Percentiles rank a stretch among this genome's conserved stretches.
Evolutionary conservation across 2,329 filamentous ascomycete genomes (phyloP).

Genomic region (Chaetomium strumarium): DNA sequence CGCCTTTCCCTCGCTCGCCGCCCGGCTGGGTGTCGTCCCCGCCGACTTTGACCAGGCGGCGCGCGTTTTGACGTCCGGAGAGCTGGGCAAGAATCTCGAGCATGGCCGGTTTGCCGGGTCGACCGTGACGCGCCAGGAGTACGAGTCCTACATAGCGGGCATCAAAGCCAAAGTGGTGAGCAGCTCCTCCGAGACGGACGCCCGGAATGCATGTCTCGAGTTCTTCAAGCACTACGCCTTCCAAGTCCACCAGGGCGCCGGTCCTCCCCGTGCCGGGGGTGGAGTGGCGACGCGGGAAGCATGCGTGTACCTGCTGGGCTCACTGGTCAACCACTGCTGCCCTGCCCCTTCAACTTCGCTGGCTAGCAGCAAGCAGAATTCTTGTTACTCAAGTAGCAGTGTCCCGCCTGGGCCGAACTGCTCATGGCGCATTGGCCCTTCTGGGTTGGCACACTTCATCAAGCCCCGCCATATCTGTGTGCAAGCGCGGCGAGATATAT

Average conservation of each 20-base stretch:
- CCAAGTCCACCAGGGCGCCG: not conserved
- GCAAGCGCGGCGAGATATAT: constrained; percentile 26
- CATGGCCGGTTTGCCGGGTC: constrained; percentile 14
- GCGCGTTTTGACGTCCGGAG: constrained; percentile 12
- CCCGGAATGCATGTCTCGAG: constrained; percentile 15
- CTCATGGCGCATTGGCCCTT: constrained; percentile 21
- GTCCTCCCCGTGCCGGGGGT: not conserved
- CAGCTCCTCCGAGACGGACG: constrained; percentile 3
- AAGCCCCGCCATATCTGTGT: constrained; percentile 21
- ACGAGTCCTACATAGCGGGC: constrained; percentile 11
- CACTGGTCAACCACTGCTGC: constrained; percentile 27
- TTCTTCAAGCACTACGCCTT: constrained; percentile 25
- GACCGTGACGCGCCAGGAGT: constrained; percentile 13
- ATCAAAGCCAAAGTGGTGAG: not conserved
- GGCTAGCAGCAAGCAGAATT: not conserved
- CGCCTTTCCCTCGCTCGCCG: constrained; percentile 19
- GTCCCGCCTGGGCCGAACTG: constrained; percentile 24
- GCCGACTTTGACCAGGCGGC: not conserved
- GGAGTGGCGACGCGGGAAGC: constrained; percentile 9
- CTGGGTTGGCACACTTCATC: constrained; percentile 19
- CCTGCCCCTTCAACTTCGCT: constrained; percentile 5
- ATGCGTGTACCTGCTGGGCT: constrained; percentile 23
- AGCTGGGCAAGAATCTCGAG: constrained; percentile 20
- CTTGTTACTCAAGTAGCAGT: not conserved
- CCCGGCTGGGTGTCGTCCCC: constrained; percentile 5